phyloP scores from a whole-genome alignment of 1,284 basidiomycete genomes.

The Crucibulum parvulum region DNA sequence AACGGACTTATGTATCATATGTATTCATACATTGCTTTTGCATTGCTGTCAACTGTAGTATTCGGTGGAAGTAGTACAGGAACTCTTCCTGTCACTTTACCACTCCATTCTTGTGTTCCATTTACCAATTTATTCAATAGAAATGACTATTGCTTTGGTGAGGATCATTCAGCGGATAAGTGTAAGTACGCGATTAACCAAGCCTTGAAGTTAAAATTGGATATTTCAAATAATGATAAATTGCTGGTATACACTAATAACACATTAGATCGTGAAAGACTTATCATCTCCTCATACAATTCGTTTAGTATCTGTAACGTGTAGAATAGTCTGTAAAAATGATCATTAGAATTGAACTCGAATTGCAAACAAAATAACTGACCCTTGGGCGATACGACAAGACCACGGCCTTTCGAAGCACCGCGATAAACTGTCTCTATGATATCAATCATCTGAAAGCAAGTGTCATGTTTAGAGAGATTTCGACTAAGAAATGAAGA shows the following conservation, averaged over 20 bases:
- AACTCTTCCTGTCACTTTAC: too few species aligned
- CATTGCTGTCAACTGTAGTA: neutral
- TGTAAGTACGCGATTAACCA: neutral
- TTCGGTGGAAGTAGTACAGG: too few species aligned
- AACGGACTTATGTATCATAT: too few species aligned
- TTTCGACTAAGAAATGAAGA: too few species aligned
- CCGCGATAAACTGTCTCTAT: conserved; percentile 99
- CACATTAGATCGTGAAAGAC: too few species aligned
- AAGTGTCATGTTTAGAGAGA: neutral
- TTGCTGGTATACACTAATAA: neutral
- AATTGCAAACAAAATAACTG: conserved; percentile 19
- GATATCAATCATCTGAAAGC: conserved; percentile 89
- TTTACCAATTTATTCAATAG: too few species aligned
- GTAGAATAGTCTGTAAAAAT: conserved; percentile 79
- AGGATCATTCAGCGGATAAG: too few species aligned
- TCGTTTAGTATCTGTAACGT: conserved; percentile 74
- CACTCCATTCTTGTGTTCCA: too few species aligned
- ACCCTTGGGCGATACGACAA: conserved; percentile 98
- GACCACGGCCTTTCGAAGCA: conserved; percentile 96
- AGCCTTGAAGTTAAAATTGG: neutral
- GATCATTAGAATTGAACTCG: conserved; percentile 11
- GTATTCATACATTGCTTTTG: neutral
- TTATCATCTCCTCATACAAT: too few species aligned
- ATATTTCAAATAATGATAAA: neutral
- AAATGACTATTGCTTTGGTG: too few species aligned